These are phyloP conservation scores for Amanita phalloides DNA, from an alignment of 768 basidiomycete genomes.

Conservation along the genomic window DNA sequence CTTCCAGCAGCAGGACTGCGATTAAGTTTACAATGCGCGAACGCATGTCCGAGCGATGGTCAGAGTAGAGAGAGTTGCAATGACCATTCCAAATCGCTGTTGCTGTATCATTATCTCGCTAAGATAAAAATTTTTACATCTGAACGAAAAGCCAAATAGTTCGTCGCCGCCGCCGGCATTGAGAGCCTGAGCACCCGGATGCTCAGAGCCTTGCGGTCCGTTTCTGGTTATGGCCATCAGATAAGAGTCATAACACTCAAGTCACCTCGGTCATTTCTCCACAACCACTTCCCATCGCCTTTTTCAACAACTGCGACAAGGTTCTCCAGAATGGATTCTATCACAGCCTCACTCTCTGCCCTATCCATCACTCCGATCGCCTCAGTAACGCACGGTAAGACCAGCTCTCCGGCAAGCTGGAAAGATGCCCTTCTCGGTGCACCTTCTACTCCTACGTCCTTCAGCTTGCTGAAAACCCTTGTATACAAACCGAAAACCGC, in stretches of 20 bases:
- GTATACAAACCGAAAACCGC: conserved; percentile 96
- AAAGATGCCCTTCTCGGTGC: conserved; percentile 52
- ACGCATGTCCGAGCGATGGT: too few species aligned
- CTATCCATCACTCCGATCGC: conserved; percentile 47
- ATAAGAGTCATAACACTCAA: conserved; percentile 1
- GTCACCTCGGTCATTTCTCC: not conserved
- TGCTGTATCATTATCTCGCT: not conserved
- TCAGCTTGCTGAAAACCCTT: conserved; percentile 77
- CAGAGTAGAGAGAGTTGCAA: too few species aligned
- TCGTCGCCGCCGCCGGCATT: not conserved
- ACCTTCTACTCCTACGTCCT: conserved; percentile 40
- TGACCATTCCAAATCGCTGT: too few species aligned
- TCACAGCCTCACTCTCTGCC: conserved; percentile 32
- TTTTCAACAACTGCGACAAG: not conserved
- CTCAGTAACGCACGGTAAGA: conserved; percentile 43
- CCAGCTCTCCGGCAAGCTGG: conserved; percentile 70
- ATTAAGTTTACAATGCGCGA: too few species aligned
- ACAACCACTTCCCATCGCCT: not conserved
- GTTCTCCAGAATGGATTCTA: conserved; percentile 22
- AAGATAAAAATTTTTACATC: not conserved
- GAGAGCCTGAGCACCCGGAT: not conserved
- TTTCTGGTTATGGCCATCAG: conserved; percentile 4
- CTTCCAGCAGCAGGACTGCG: too few species aligned
- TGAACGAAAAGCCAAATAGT: not conserved
- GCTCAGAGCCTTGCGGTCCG: not conserved